Base-by-base conservation (phyloP, 306 rosid species). In the Senna tora region DNA sequence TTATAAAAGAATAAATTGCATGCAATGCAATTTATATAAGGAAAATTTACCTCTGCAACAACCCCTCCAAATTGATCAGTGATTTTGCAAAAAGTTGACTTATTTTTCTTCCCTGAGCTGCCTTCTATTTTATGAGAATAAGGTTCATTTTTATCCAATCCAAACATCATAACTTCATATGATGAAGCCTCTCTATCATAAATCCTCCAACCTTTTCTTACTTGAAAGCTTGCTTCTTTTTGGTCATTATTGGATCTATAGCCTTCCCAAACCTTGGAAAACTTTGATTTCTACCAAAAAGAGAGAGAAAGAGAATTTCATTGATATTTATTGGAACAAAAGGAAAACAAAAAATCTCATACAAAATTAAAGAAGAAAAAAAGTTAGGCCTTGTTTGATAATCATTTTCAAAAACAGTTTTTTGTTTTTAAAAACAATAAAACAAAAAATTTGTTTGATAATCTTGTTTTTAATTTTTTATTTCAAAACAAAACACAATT, bases 221-320 rank as follows among this genome's bases (percentile, higher is more conserved):
- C 87, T 74, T 76, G 62, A 82, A 90, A 90, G 46, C 83, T 54
- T 65, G 85, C 85, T 75, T 53, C 74, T 65, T 86, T 76, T 2
- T 45, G 71, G n/a, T 57, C 79, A 9, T 47, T 70, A 45, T 73
- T 76, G 42, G 68, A 83, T 70, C 87, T 86, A 58, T 84, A 79
- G 34, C 94, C 96, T 78, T 88, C 90, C 94, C 94, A 88, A 45
- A 46, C 45, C 72, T 71, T 81, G 28, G 76, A 80, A 16, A 86
- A 52, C 42, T 71, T 84, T 46, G 58, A 62, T 77, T 78, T 84
- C 94, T 90, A 70, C 62, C 63, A 55, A 12, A 56, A 6, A 39
- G 4, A 66, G 39, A 14, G 0, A 13, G 0, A 14, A 0, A 13
- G 0, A 17, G 30, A 25, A 25, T 25, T 25, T 25, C 30, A n/a